Evolutionary conservation across 805 yeast genomes (phyloP), one percentile per base, ranked within the genome.

Genomic region (Starmerella cellae): DNA sequence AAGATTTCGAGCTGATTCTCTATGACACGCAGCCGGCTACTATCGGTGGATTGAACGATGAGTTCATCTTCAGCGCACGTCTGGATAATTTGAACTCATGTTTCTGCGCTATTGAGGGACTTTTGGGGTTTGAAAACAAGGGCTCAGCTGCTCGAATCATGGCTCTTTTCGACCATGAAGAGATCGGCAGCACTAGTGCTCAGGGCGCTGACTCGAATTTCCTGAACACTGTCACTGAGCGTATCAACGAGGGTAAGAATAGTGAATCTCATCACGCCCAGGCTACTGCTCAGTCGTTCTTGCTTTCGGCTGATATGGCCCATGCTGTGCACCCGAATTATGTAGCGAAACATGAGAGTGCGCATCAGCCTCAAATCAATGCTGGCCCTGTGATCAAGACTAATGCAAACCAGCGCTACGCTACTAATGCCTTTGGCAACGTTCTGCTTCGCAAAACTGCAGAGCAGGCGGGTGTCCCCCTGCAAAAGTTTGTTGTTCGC

Each of bases 321-420:
- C 98, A 88, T 59, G 97, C 95, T 26, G 80, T 88, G 30, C 95
- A 88, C 60, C 98, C 98, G 44, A 88, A 88, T 61, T 88, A 88
- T 60, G 64, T 73, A 4, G 71, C 70, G 41, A 73, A 73, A 53
- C 81, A 91, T 62, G 97, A 91, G 58, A 58, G 73, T 19, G 66
- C 71, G 47, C 94, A 88, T 60, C 73, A 74, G 50, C 97, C 98
- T 1, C 69, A 69, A 39, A 64, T 88, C 47, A 93, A 94, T 56
- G 68, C 68, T 28, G 98, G 98, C 5, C 95, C 97, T 0, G 96
- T 85, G 2, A 75, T 88, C 57, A 88, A 88, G 62, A 66, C 88
- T 58, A 88, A 88, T 57, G 96, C 97, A 9, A 88, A 84, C 61
- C 97, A 91, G 65, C 74, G 95, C 44, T 91, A 91, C 58, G 85